Percentiles rank a stretch among this genome's conserved stretches.
Conservation (phyloP, 2,329 filamentous ascomycete genomes). For the Diaporthe ilicicola region DNA sequence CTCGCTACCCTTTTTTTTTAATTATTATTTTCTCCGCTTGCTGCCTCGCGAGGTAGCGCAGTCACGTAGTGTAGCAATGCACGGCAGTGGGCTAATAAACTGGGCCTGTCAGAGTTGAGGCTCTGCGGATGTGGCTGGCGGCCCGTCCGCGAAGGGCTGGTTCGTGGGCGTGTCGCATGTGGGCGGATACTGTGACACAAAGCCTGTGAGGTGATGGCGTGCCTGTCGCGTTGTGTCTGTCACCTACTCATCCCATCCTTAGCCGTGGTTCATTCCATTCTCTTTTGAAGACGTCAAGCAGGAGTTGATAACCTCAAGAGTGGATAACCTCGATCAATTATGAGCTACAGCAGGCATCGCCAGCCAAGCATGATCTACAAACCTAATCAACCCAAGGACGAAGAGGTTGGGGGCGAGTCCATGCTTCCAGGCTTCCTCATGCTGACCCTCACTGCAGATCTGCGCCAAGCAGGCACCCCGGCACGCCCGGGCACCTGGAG, state of each 20-base stretch:
- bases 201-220: background rate
- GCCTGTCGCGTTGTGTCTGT: background rate
- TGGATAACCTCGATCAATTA: background rate
- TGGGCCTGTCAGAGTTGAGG: slow-evolving; percentile 15
- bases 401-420: background rate
- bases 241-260: background rate
- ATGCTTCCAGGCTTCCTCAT: slow-evolving; percentile 4
- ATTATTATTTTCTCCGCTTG: background rate
- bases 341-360: background rate
- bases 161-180: background rate
- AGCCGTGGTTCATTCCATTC: background rate
- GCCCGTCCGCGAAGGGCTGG: background rate
- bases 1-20: background rate
- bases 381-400: slow-evolving; percentile 4
- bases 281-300: background rate
- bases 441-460: slow-evolving; percentile 5
- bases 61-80: no score
- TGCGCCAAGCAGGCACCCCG: background rate
- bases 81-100: no score
- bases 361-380: slow-evolving; percentile 18
- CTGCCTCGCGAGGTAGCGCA: background rate
- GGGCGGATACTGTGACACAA: background rate
- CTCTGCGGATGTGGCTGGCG: slow-evolving; percentile 25
- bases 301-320: background rate
- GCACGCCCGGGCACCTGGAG: no score